A percentile compares a stretch with the other conserved stretches of the same genome.
These are phyloP conservation scores for Macrophomina tecta DNA, from an alignment of 2,329 filamentous ascomycete species.

Conservation along the genomic window DNA sequence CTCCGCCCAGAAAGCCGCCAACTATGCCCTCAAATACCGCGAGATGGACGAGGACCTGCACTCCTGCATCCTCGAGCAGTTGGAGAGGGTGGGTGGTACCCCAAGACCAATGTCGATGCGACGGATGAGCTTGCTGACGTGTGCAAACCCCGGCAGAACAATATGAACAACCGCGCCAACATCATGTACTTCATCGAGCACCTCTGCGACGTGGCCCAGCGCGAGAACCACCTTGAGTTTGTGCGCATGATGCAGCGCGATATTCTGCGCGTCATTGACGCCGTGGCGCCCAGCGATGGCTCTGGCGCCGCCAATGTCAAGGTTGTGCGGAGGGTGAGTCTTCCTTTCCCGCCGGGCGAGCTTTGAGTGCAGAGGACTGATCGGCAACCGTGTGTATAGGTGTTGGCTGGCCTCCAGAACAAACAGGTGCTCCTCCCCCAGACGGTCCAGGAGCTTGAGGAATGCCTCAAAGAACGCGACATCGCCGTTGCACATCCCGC, in stretches of 20 bases:
- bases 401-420: conserved; percentile 70
- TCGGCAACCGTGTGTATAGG: conserved; percentile 49
- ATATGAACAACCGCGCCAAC: conserved; percentile 96
- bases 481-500: conserved; percentile 37
- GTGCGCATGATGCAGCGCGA: conserved; percentile 95
- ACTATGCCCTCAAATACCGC: conserved; percentile 91
- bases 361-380: not conserved
- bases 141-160: conserved; percentile 62
- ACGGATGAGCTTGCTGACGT: not conserved
- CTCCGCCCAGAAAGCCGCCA: conserved; percentile 88
- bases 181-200: conserved; percentile 99
- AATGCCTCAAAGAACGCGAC: conserved; percentile 80
- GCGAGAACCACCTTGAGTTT: conserved; percentile 78
- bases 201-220: conserved; percentile 83
- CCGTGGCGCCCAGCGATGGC: conserved; percentile 85
- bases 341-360: not conserved
- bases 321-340: conserved; percentile 78
- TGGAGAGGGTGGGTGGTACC: conserved; percentile 70
- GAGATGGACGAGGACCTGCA: conserved; percentile 98
- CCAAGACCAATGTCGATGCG: not conserved
- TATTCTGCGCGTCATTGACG: conserved; percentile 88
- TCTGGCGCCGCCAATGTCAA: conserved; percentile 93
- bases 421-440: conserved; percentile 77
- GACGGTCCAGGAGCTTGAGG: conserved; percentile 79
- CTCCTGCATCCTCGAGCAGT: conserved; percentile 94